Evolutionary conservation across 306 rosid species (phyloP), one percentile per base, ranked within the genome.

Genomic region (Abrus precatorius): DNA sequence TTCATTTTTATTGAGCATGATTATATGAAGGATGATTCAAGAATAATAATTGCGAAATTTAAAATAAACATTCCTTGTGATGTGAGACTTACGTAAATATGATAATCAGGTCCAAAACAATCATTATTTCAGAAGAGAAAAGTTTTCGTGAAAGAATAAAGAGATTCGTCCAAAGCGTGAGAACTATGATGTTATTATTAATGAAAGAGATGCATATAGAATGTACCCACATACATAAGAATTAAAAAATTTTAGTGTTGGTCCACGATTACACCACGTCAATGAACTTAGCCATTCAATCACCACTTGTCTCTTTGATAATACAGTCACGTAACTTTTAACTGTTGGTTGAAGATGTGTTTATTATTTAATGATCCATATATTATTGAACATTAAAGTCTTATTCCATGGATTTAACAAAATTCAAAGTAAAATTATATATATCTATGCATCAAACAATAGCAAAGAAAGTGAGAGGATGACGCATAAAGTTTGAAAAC

Each of bases 401-500:
- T 2, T 66, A 27, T 47, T 45, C 2, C 32, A 70, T 7, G 30
- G 9, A 49, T 33, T 70, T 9, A n/a, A 33, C 40, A 29, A 4
- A 53, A 50, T n/a, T 52, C 48, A 71, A 50, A 32, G 20, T 20
- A 49, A 10, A 49, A 49, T 12, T 30, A 10, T 49, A 48, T 30
- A 12, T n/a, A 29, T 33, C 14, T 34, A 68, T 45, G 41, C 32
- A 45, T 68, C 74, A 68, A 68, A 5, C 52, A 65, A 69, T 0
- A 29, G 3, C 47, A 44, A 28, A 68, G 57, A 69, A 72, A 53
- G 76, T 52, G 30, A 59, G 33, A 74, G n/a, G 44, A 59, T 8
- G 59, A 13, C 8, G 7, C 67, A 28, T 36, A 6, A 56, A 41
- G 78, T 40, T 56, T 28, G 55, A 73, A 40, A 73, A 5, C 28